Percentiles rank a stretch among this genome's conserved stretches.
These are phyloP conservation scores for Penicillium ucsense DNA, from an alignment of 495 filamentous ascomycete genomes.

Conservation along the genomic window DNA sequence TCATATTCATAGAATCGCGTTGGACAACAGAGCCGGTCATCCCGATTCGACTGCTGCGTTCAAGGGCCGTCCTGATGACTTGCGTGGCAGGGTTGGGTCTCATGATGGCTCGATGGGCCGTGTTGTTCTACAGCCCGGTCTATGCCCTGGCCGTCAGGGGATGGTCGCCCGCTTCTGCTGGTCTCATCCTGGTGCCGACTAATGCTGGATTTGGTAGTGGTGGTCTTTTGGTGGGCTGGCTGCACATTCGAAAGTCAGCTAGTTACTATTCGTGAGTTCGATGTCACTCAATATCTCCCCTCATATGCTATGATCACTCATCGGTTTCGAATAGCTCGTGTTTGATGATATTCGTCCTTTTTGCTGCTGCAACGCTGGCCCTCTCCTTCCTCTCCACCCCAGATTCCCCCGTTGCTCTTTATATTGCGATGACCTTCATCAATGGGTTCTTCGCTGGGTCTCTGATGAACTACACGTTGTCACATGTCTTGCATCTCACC, in stretches of 20 bases:
- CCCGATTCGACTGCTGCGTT: constrained; percentile 51
- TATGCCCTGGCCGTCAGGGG: constrained; percentile 62
- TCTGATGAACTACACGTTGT: constrained; percentile 65
- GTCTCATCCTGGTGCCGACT: constrained; percentile 63
- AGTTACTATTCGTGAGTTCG: constrained; percentile 49
- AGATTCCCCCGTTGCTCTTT: constrained; percentile 31
- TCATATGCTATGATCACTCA: neutral
- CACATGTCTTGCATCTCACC: constrained; percentile 64
- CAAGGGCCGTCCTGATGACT: constrained; percentile 54
- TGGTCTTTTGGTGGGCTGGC: constrained; percentile 55
- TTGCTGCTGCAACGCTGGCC: constrained; percentile 38
- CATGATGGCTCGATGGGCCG: constrained; percentile 67
- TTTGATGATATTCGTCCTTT: constrained; percentile 43
- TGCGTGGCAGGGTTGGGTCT: constrained; percentile 59
- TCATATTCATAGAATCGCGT: constrained; percentile 50
- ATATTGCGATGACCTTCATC: constrained; percentile 46
- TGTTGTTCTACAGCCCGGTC: constrained; percentile 70
- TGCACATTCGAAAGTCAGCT: constrained; percentile 58
- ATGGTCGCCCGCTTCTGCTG: constrained; percentile 55
- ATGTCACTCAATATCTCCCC: neutral
- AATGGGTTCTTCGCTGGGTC: constrained; percentile 64
- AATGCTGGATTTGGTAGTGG: constrained; percentile 66
- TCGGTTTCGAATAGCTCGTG: constrained; percentile 28
- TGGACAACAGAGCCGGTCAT: constrained; percentile 57
- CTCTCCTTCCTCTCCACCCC: constrained; percentile 44